phyloP scores from a whole-genome alignment of 23 red algal genomes.

The Gracilariopsis chorda region DNA sequence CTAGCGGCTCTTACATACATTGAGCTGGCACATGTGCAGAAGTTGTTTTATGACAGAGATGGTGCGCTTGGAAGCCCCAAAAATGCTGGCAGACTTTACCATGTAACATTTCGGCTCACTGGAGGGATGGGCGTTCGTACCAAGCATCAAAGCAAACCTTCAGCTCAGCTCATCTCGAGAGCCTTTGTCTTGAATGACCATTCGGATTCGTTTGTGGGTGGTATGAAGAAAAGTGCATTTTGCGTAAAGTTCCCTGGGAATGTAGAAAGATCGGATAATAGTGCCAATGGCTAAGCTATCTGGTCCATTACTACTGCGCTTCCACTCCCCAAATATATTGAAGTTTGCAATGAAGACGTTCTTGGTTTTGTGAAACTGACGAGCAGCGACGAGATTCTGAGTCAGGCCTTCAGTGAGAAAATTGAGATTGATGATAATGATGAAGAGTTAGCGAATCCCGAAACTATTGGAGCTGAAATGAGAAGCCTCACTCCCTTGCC shows the following conservation, averaged over 20 bases:
- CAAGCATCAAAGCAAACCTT: constrained; percentile 58
- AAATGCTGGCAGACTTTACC: not conserved
- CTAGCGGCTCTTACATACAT: not conserved
- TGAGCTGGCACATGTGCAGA: constrained; percentile 7
- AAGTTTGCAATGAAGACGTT: constrained; percentile 67
- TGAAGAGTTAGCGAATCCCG: too few species aligned
- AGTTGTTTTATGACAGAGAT: constrained; percentile 19
- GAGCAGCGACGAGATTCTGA: not conserved
- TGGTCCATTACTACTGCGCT: too few species aligned
- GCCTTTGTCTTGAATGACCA: too few species aligned
- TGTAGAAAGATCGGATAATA: too few species aligned
- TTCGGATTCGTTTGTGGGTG: too few species aligned
- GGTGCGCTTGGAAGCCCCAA: constrained; percentile 5
- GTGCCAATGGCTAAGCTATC: too few species aligned
- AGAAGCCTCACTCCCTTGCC: constrained; percentile 13
- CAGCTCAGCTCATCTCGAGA: constrained; percentile 59
- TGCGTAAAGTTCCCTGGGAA: too few species aligned
- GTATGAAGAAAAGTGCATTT: too few species aligned
- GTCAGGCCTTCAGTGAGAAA: not conserved
- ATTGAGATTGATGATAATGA: not conserved
- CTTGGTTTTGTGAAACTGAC: constrained; percentile 57
- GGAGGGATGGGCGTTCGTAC: constrained; percentile 70
- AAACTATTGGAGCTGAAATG: not conserved
- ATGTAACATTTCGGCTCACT: not conserved
- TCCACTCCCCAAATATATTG: constrained; percentile 52